Evolutionary conservation across 2,329 filamentous ascomycete genomes (phyloP).

Genomic region (Pyrenophora graminea): DNA sequence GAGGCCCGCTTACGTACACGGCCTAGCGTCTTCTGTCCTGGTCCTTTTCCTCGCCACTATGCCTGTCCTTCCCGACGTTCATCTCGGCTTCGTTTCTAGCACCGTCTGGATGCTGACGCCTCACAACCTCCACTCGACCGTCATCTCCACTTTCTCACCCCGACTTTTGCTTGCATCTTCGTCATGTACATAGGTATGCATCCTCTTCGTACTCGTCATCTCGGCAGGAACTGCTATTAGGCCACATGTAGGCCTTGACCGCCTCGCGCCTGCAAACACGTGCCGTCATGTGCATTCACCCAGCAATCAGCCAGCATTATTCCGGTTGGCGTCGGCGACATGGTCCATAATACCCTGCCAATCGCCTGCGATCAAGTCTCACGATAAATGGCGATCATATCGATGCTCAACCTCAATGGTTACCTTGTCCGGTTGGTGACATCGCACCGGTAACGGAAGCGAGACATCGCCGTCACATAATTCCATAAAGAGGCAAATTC

Average conservation of each 20-base stretch:
- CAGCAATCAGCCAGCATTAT: slow-evolving; percentile 17
- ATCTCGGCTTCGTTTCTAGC: slow-evolving; percentile 28
- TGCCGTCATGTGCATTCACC: slow-evolving; percentile 18
- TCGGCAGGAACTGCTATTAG: not conserved
- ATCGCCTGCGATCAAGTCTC: slow-evolving; percentile 10
- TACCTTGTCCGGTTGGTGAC: slow-evolving; percentile 22
- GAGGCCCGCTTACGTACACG: slow-evolving; percentile 14
- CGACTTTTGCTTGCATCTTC: too few species aligned
- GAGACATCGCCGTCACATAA: slow-evolving; percentile 23
- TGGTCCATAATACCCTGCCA: slow-evolving; percentile 10
- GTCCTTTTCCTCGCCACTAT: slow-evolving; percentile 14
- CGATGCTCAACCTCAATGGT: slow-evolving; percentile 6
- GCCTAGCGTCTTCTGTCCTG: slow-evolving; percentile 13
- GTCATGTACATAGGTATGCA: too few species aligned
- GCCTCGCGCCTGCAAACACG: slow-evolving; percentile 16
- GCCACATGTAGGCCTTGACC: slow-evolving; percentile 1
- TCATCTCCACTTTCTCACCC: too few species aligned
- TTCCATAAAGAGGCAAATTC: slow-evolving; percentile 2
- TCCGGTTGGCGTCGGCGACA: slow-evolving; percentile 10
- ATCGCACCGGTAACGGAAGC: slow-evolving; percentile 9
- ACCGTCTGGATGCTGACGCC: not conserved
- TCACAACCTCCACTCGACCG: too few species aligned
- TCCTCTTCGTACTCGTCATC: not conserved
- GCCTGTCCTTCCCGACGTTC: slow-evolving; percentile 18
- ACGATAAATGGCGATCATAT: slow-evolving; percentile 15